phyloP scores from a whole-genome alignment of 2,329 filamentous ascomycete genomes.

The Aureobasidium melanogenum region DNA sequence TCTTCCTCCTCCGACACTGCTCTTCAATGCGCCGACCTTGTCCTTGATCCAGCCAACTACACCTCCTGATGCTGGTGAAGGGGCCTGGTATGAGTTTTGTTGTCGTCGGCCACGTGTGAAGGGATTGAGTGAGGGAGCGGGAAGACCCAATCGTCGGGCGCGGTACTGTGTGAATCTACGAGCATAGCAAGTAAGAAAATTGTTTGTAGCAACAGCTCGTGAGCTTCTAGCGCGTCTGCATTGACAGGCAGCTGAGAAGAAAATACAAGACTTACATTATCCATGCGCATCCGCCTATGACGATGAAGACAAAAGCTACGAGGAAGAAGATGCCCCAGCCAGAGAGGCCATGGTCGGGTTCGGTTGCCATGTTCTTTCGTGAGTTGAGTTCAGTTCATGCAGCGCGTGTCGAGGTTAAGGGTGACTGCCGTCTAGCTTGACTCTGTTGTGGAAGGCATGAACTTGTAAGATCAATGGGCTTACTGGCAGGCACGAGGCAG shows the following conservation, averaged over 20 bases:
- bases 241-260: background rate
- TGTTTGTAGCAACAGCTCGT: background rate
- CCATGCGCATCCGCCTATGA: slow-evolving; percentile 54
- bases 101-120: slow-evolving; percentile 41
- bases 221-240: background rate
- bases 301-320: slow-evolving; percentile 55
- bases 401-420: background rate
- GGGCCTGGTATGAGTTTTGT: slow-evolving; percentile 35
- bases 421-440: background rate
- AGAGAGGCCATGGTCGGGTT: slow-evolving; percentile 14
- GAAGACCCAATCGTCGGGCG: slow-evolving; percentile 65
- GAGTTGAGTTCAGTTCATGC: background rate
- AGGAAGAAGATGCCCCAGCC: slow-evolving; percentile 60
- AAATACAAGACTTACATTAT: slow-evolving; percentile 35
- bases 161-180: slow-evolving; percentile 57
- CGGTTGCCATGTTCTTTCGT: slow-evolving; percentile 6
- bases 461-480: background rate
- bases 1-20: slow-evolving; percentile 45
- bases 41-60: slow-evolving; percentile 65
- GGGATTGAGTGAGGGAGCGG: slow-evolving; percentile 62
- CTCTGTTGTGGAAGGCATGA: background rate
- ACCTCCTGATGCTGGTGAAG: slow-evolving; percentile 50
- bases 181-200: background rate
- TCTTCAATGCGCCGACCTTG: slow-evolving; percentile 52
- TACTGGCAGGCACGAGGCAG: background rate